phyloP scores from a whole-genome alignment of 805 yeast species.

The Candida maltosa region DNA sequence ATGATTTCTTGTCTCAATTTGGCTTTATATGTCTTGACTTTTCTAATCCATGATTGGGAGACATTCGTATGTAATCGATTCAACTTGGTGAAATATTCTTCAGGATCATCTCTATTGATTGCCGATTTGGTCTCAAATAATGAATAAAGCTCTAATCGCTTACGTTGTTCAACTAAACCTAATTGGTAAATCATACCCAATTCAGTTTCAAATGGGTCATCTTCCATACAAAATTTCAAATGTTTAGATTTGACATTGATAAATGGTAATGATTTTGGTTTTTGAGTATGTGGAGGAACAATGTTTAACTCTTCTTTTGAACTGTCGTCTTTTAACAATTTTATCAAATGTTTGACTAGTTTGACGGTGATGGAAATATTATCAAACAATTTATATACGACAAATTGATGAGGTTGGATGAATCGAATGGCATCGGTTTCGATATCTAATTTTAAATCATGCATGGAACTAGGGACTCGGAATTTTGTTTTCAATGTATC shows the following conservation, averaged over 20 bases:
- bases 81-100: conserved; percentile 23
- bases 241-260: conserved; percentile 23
- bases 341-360: conserved; percentile 30
- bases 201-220: conserved; percentile 42
- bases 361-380: conserved; percentile 32
- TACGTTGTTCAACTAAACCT: conserved; percentile 38
- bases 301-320: conserved; percentile 11
- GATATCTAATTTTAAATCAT: conserved; percentile 16
- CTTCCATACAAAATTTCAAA: conserved; percentile 36
- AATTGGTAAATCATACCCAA: conserved; percentile 40
- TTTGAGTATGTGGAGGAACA: conserved; percentile 29
- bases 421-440: conserved; percentile 24
- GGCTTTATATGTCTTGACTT: conserved; percentile 48
- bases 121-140: conserved; percentile 18
- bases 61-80: conserved; percentile 42
- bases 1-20: conserved; percentile 37
- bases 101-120: conserved; percentile 11
- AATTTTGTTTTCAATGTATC: conserved; percentile 24
- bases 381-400: conserved; percentile 36
- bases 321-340: conserved; percentile 16
- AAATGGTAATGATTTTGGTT: conserved; percentile 24
- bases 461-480: conserved; percentile 9
- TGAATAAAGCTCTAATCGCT: conserved; percentile 27
- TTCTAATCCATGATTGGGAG: conserved; percentile 67
- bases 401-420: conserved; percentile 37